Percentiles rank a stretch among this genome's conserved stretches.
These are phyloP conservation scores for Vigna trinervia DNA, from an alignment of 306 rosid genomes.

Conservation along the genomic window DNA sequence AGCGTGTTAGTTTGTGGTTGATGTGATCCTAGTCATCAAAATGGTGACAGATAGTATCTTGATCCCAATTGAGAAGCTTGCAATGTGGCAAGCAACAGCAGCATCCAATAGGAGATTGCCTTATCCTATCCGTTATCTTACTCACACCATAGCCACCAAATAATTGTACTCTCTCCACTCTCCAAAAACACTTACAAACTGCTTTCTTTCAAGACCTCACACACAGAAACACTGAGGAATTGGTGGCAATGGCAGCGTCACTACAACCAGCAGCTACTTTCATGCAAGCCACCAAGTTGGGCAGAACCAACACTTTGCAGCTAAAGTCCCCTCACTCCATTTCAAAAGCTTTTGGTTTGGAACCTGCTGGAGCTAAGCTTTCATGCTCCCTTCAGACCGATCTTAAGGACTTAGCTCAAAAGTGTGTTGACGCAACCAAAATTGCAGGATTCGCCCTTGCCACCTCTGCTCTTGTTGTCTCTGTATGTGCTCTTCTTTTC, in stretches of 20 bases:
- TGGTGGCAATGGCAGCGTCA: conserved; percentile 87
- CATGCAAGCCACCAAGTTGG: conserved; percentile 82
- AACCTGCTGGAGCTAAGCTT: conserved; percentile 37
- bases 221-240: neutral
- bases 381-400: conserved; percentile 52
- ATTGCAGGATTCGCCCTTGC: conserved; percentile 97
- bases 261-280: conserved; percentile 91
- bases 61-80: conserved; percentile 50
- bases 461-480: conserved; percentile 95
- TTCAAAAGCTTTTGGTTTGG: conserved; percentile 54
- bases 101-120: conserved; percentile 71
- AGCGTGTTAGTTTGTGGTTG: neutral
- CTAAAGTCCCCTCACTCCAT: conserved; percentile 67
- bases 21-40: conserved; percentile 24
- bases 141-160: conserved; percentile 59
- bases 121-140: conserved; percentile 88
- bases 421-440: conserved; percentile 79
- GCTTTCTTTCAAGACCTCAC: conserved; percentile 4
- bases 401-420: conserved; percentile 72
- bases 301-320: conserved; percentile 52
- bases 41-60: conserved; percentile 43
- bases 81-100: conserved; percentile 56
- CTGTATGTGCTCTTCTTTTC: conserved; percentile 61
- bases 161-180: conserved; percentile 34
- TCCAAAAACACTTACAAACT: conserved; percentile 44